Evolutionary conservation across 1,284 basidiomycete genomes (phyloP).

Genomic region (Anthracocystis setariae): DNA sequence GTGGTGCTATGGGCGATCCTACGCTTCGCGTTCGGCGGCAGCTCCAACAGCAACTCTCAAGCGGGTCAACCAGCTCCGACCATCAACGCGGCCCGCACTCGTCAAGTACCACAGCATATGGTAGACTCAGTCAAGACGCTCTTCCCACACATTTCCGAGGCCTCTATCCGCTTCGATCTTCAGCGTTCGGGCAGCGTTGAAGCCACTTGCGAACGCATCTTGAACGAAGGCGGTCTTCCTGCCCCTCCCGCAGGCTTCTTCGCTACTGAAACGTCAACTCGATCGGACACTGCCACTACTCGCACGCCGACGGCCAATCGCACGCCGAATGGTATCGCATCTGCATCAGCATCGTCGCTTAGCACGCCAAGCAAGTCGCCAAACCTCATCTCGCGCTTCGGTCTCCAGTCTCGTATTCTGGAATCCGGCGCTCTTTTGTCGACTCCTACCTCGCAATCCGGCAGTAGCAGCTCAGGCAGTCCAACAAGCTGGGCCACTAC

Average conservation of each 20-base stretch:
- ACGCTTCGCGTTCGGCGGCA: constrained; percentile 55
- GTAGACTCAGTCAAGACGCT: constrained; percentile 58
- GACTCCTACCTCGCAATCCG: constrained; percentile 14
- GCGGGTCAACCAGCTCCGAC: constrained; percentile 18
- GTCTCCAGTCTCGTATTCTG: constrained; percentile 36
- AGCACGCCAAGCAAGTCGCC: constrained; percentile 32
- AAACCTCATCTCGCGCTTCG: constrained; percentile 51
- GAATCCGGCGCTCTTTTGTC: constrained; percentile 10
- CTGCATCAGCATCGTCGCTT: constrained; percentile 10
- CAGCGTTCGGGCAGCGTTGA: constrained; percentile 54
- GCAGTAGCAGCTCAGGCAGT: constrained; percentile 27
- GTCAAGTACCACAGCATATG: constrained; percentile 51
- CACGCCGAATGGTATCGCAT: constrained; percentile 18
- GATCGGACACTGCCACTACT: constrained; percentile 14
- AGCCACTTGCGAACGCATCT: constrained; percentile 59
- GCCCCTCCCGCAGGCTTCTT: constrained; percentile 51
- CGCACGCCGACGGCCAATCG: constrained; percentile 28
- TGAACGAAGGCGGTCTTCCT: constrained; percentile 61
- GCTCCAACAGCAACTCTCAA: constrained; percentile 16
- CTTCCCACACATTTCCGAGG: constrained; percentile 62
- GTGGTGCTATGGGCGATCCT: constrained; percentile 59
- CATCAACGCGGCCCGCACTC: constrained; percentile 35
- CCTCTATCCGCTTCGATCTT: constrained; percentile 61
- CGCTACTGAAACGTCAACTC: constrained; percentile 25
- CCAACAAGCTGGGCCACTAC: constrained; percentile 45